Conservation (phyloP, 2,329 filamentous ascomycete genomes). For the Sporothrix dimorphospora region DNA sequence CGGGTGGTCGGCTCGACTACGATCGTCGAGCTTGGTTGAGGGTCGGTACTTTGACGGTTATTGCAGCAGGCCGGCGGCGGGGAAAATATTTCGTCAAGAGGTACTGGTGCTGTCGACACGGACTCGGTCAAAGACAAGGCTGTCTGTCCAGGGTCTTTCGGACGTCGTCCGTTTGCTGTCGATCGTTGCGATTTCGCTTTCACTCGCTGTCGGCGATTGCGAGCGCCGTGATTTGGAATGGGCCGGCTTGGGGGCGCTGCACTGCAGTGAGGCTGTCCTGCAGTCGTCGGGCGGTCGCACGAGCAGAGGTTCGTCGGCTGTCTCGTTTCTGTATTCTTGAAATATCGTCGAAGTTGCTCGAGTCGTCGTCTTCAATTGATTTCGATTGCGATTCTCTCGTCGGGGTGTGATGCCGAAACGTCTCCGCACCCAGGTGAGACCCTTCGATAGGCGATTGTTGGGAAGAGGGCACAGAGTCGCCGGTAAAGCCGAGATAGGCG, state of each 20-base stretch:
- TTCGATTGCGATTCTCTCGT: conserved; percentile 8
- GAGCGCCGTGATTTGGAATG: background rate
- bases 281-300: background rate
- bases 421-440: conserved; percentile 18
- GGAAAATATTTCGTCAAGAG: background rate
- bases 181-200: conserved; percentile 13
- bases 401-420: background rate
- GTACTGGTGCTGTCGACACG: background rate
- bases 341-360: background rate
- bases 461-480: conserved; percentile 2
- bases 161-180: background rate
- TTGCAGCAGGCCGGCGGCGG: background rate
- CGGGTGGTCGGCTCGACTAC: background rate
- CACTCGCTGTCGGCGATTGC: background rate
- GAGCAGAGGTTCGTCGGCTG: background rate
- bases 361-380: background rate
- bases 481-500: conserved; percentile 14
- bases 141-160: background rate
- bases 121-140: background rate
- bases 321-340: background rate
- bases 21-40: background rate
- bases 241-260: background rate
- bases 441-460: conserved; percentile 3
- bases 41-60: background rate
- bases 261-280: conserved; percentile 2